phyloP scores from a whole-genome alignment of 2,329 filamentous ascomycete genomes.

The Fusarium scirpi region DNA sequence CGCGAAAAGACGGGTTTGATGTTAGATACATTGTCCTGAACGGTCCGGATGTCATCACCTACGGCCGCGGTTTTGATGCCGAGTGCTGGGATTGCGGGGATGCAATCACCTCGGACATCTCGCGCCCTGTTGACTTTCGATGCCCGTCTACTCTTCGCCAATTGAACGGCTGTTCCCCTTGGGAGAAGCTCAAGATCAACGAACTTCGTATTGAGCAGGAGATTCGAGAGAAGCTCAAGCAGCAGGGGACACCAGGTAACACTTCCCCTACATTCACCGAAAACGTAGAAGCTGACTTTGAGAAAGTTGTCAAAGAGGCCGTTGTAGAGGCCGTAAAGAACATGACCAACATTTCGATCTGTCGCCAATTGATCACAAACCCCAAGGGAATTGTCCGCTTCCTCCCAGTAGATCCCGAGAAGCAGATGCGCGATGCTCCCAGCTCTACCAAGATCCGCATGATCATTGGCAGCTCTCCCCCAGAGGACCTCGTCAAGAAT shows the following conservation, averaged over 20 bases:
- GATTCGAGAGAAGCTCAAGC: slow-evolving; percentile 16
- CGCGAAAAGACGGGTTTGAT: slow-evolving; percentile 20
- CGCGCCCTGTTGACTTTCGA: slow-evolving; percentile 45
- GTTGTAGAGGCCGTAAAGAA: slow-evolving; percentile 1
- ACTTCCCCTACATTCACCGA: rapidly evolving
- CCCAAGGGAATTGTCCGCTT: slow-evolving; percentile 39
- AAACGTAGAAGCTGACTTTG: background rate
- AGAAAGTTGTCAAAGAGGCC: background rate
- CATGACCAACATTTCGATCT: slow-evolving; percentile 23
- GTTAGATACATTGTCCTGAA: slow-evolving; percentile 44
- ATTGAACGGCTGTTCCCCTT: slow-evolving; percentile 34
- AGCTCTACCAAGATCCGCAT: slow-evolving; percentile 45
- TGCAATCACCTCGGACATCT: slow-evolving; percentile 44
- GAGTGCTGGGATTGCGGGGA: slow-evolving; percentile 43
- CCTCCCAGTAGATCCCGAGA: slow-evolving; percentile 4
- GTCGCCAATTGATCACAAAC: slow-evolving; percentile 18
- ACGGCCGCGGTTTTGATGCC: slow-evolving; percentile 16
- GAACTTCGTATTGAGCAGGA: slow-evolving; percentile 9
- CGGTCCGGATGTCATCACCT: slow-evolving; percentile 44
- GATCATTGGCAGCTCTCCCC: slow-evolving; percentile 15
- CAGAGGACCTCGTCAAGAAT: background rate
- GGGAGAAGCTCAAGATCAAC: slow-evolving; percentile 29
- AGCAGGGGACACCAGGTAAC: slow-evolving; percentile 14
- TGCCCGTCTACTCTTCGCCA: slow-evolving; percentile 41
- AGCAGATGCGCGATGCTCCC: slow-evolving; percentile 10